phyloP scores from a whole-genome alignment of 768 basidiomycete genomes.

The Termitomyces sp. region DNA sequence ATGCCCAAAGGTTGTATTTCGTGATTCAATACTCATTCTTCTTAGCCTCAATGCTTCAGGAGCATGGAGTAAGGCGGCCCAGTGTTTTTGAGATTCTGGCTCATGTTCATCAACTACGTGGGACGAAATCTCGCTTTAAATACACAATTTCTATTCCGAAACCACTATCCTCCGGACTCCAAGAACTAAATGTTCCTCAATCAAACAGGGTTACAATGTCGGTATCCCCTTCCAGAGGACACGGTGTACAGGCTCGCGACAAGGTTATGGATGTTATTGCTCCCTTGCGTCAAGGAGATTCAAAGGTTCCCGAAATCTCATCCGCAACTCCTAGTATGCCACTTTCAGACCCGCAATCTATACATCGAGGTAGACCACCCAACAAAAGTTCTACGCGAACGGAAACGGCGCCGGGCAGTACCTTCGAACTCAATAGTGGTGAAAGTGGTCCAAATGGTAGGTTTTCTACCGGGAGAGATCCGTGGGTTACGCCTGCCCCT shows the following conservation, averaged over 20 bases:
- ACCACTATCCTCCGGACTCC: conserved; percentile 24
- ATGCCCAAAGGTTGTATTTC: conserved; percentile 16
- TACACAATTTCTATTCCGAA: conserved; percentile 54
- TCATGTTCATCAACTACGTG: conserved; percentile 80
- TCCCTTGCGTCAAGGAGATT: conserved; percentile 68
- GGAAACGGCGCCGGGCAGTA: neutral
- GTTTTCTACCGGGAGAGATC: conserved; percentile 37
- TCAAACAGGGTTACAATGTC: conserved; percentile 15
- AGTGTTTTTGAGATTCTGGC: conserved; percentile 82
- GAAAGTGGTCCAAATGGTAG: conserved; percentile 30
- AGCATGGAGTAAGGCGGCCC: conserved; percentile 83
- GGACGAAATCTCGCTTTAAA: conserved; percentile 74
- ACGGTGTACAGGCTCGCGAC: conserved; percentile 66
- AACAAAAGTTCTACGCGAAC: conserved; percentile 6
- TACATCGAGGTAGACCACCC: conserved; percentile 12
- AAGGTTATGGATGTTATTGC: conserved; percentile 76
- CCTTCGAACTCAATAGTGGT: conserved; percentile 6
- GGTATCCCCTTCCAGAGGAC: conserved; percentile 28
- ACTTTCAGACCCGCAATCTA: conserved; percentile 12
- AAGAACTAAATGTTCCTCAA: conserved; percentile 19
- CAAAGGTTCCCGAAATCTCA: conserved; percentile 22
- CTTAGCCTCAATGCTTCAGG: conserved; percentile 86
- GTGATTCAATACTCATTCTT: conserved; percentile 6
- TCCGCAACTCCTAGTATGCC: conserved; percentile 30
- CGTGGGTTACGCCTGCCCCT: conserved; percentile 28